A percentile compares a stretch with the other conserved stretches of the same genome.
Evolutionary conservation across 2,329 filamentous ascomycete species (phyloP).

Genomic region (Teratosphaeria viscida): DNA sequence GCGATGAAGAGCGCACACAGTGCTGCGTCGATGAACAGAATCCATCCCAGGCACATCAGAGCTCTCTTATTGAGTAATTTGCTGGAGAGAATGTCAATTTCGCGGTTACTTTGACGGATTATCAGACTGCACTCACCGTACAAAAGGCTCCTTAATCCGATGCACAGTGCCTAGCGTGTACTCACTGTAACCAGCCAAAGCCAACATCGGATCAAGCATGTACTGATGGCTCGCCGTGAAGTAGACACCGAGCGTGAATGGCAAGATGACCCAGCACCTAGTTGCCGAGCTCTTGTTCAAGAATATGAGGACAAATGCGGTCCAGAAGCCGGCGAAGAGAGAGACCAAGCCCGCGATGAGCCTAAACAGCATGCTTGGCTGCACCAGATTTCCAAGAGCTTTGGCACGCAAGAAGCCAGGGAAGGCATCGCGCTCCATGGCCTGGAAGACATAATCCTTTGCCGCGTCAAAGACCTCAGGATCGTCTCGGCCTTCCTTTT

Average conservation of each 20-base stretch:
- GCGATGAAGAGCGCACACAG: conserved; percentile 86
- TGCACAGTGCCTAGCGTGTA: conserved; percentile 93
- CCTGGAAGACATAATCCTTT: conserved; percentile 98
- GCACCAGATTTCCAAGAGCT: conserved; percentile 89
- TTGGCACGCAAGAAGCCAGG: conserved; percentile 92
- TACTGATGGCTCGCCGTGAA: conserved; percentile 87
- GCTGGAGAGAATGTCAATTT: conserved; percentile 24
- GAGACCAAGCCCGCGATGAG: conserved; percentile 74
- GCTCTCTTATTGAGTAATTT: conserved; percentile 76
- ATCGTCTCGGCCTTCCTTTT: conserved; percentile 84
- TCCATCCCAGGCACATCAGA: conserved; percentile 66
- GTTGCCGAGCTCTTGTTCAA: conserved; percentile 63
- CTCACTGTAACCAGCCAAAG: conserved; percentile 81
- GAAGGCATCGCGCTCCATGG: conserved; percentile 99
- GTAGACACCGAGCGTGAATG: conserved; percentile 86
- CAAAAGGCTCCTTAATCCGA: conserved; percentile 78
- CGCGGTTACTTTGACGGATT: neutral
- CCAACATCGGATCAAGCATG: conserved; percentile 83
- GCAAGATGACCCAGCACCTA: conserved; percentile 82
- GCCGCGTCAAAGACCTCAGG: conserved; percentile 95
- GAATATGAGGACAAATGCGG: conserved; percentile 86
- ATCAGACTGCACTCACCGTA: conserved; percentile 37
- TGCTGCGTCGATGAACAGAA: conserved; percentile 66
- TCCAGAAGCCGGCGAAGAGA: conserved; percentile 90
- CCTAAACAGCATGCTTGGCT: conserved; percentile 75